Evolutionary conservation across 1,139 yeast genomes (phyloP).

Genomic region (Taiozyma sp.): DNA sequence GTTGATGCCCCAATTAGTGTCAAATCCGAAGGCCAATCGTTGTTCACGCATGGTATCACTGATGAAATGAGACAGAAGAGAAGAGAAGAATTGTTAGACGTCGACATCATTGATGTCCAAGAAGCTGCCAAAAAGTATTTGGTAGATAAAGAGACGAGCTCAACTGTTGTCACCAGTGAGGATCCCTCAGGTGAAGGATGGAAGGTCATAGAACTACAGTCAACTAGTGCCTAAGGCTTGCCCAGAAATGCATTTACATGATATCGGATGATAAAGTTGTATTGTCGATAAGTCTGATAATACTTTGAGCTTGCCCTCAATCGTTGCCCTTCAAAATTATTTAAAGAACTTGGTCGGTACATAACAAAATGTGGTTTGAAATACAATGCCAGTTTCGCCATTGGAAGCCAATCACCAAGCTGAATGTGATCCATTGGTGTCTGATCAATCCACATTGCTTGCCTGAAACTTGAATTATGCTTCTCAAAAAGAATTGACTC

Average conservation of each 20-base stretch:
- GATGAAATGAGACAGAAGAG: slow-evolving; percentile 79
- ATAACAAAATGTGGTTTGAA: too few species aligned
- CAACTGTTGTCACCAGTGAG: slow-evolving; percentile 21
- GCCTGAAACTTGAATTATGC: too few species aligned
- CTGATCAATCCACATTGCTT: too few species aligned
- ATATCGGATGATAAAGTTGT: too few species aligned
- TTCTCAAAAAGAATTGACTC: too few species aligned
- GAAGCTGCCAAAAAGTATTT: slow-evolving; percentile 63
- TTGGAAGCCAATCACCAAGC: too few species aligned
- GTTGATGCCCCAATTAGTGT: slow-evolving; percentile 89
- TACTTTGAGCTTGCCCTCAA: too few species aligned
- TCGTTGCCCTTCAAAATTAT: too few species aligned
- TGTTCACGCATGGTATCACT: slow-evolving; percentile 65
- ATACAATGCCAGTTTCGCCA: too few species aligned
- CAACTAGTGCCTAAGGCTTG: background rate
- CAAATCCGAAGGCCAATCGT: slow-evolving; percentile 66
- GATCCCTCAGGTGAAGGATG: slow-evolving; percentile 13
- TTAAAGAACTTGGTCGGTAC: too few species aligned
- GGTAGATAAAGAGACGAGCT: slow-evolving; percentile 18
- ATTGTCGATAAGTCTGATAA: too few species aligned
- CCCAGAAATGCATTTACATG: background rate
- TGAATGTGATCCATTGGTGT: too few species aligned
- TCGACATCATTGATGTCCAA: slow-evolving; percentile 55
- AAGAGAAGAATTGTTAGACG: slow-evolving; percentile 68
- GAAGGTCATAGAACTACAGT: slow-evolving; percentile 16